A percentile compares a stretch with the other conserved stretches of the same genome.
Evolutionary conservation across 441 rosid genomes (phyloP).

Genomic region (Erysimum cheiri): DNA sequence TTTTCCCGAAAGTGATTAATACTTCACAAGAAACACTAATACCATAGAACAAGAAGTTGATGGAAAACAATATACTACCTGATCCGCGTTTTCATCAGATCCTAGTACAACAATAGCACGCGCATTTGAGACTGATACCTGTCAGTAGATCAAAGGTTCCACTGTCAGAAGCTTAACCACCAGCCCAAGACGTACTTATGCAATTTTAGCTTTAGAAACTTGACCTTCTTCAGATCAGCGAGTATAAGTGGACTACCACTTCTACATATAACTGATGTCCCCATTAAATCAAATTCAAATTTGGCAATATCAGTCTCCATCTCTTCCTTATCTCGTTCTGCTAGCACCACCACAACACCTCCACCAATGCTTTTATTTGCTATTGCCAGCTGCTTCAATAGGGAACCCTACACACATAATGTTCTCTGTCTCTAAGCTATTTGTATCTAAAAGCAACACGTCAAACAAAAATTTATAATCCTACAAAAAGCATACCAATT

Average conservation of each 20-base stretch:
- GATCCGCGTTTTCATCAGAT: constrained; percentile 94
- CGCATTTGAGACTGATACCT: constrained; percentile 96
- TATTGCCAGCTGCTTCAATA: constrained; percentile 90
- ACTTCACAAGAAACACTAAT: constrained; percentile 26
- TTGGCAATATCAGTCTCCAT: constrained; percentile 93
- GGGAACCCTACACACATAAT: constrained; percentile 68
- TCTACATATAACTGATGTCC: constrained; percentile 91
- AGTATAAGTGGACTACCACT: constrained; percentile 93
- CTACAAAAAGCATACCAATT: constrained; percentile 62
- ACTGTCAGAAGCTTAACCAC: constrained; percentile 6
- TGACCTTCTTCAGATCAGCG: constrained; percentile 85
- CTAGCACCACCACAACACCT: constrained; percentile 84
- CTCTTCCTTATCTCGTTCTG: constrained; percentile 95
- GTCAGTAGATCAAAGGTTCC: constrained; percentile 34
- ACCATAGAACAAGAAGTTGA: constrained; percentile 2
- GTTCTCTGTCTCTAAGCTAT: constrained; percentile 10
- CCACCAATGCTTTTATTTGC: constrained; percentile 95
- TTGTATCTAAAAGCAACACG: background rate
- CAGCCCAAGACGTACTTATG: background rate
- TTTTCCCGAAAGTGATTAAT: constrained; percentile 29
- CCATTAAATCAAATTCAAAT: constrained; percentile 92
- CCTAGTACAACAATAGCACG: constrained; percentile 87
- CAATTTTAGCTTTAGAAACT: background rate
- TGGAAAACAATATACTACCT: constrained; percentile 57
- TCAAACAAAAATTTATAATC: background rate